Conservation (phyloP, 176 grass and related monocot genomes). For the Carex myosuroides region DNA sequence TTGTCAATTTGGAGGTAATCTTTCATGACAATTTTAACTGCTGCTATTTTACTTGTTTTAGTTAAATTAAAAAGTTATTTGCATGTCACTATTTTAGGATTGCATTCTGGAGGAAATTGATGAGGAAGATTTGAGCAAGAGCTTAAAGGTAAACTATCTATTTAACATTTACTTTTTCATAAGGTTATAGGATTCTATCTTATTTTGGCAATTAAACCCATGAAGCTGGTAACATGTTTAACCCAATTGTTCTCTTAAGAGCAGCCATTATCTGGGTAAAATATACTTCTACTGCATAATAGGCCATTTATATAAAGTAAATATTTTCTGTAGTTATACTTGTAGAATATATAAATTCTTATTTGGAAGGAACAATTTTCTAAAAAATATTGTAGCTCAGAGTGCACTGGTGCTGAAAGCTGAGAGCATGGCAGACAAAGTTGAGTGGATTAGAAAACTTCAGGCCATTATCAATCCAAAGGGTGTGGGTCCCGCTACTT, state of each 20-base stretch:
- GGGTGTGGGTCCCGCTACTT: slow-evolving; percentile 50
- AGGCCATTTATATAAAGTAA: background rate
- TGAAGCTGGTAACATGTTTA: background rate
- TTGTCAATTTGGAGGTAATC: slow-evolving; percentile 73
- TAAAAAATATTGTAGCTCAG: slow-evolving; percentile 52
- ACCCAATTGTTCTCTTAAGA: background rate
- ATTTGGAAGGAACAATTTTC: background rate
- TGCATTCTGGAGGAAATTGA: slow-evolving; percentile 96
- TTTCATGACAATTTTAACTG: background rate
- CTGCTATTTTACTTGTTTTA: background rate
- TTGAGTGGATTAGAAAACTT: slow-evolving; percentile 92
- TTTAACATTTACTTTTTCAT: background rate
- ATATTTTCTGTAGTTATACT: background rate
- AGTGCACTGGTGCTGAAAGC: slow-evolving; percentile 86
- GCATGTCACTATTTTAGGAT: slow-evolving; percentile 39
- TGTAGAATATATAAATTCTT: background rate
- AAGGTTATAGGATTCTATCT: background rate
- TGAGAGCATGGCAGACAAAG: slow-evolving; percentile 78
- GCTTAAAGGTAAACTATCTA: slow-evolving; percentile 56
- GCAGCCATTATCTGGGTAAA: background rate
- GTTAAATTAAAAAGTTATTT: background rate
- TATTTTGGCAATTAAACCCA: background rate
- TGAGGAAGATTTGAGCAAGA: slow-evolving; percentile 83
- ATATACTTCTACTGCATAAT: background rate
- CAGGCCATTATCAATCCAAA: slow-evolving; percentile 69